Conservation (phyloP, 2,329 filamentous ascomycete species). For the Saccharata proteae region DNA sequence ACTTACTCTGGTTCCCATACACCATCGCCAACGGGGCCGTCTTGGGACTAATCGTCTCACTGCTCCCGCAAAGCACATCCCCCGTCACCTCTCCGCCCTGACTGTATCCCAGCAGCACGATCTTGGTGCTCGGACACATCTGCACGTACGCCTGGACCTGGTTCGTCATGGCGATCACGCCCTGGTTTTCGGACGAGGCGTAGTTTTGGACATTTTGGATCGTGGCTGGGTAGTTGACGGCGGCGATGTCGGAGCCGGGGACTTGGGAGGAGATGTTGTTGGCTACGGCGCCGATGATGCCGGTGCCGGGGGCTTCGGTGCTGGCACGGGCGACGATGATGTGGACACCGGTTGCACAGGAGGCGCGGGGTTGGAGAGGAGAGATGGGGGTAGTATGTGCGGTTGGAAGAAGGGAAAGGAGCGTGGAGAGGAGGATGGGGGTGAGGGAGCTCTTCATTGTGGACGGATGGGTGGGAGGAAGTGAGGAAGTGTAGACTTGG, state of each 20-base stretch:
- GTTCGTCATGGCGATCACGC: slow-evolving; percentile 12
- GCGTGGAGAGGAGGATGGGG: too few relatives aligned
- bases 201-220: slow-evolving; percentile 11
- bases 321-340: slow-evolving; percentile 1
- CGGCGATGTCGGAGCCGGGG: neutral
- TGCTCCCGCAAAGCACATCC: slow-evolving; percentile 16
- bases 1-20: neutral
- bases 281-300: neutral
- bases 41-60: neutral
- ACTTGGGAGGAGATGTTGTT: neutral
- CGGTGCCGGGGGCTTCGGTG: neutral
- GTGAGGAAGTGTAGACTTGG: too few relatives aligned
- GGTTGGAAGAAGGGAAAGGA: too few relatives aligned
- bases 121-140: slow-evolving; percentile 43
- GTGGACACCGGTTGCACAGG: neutral
- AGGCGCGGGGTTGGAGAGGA: neutral
- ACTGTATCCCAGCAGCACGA: slow-evolving; percentile 52
- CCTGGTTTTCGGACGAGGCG: slow-evolving; percentile 11
- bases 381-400: too few relatives aligned
- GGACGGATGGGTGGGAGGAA: too few relatives aligned
- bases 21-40: neutral
- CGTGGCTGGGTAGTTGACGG: slow-evolving; percentile 14
- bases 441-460: too few relatives aligned
- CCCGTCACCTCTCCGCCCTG: slow-evolving; percentile 31
- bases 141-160: slow-evolving; percentile 24